These are phyloP conservation scores for Trichosanthes cucumerina DNA, from an alignment of 306 rosid genomes.

Conservation along the genomic window DNA sequence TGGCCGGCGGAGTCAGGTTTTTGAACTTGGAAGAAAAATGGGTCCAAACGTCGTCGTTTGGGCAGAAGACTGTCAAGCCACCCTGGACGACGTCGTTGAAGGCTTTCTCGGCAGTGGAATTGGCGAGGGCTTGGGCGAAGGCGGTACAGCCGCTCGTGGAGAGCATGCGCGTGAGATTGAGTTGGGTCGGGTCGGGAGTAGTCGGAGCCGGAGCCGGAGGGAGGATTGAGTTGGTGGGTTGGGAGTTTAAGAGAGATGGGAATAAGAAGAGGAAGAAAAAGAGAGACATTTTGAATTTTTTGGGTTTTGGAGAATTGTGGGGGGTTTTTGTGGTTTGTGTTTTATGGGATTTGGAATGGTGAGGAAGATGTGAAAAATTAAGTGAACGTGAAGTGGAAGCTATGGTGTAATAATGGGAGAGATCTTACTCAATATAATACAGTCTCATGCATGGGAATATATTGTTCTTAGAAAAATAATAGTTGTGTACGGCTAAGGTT, in stretches of 20 bases:
- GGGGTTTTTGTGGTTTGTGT: neutral
- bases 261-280: constrained; percentile 10
- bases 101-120: constrained; percentile 26
- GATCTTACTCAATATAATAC: neutral
- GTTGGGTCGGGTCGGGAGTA: constrained; percentile 43
- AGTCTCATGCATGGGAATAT: neutral
- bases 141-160: constrained; percentile 63
- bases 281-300: neutral
- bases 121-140: constrained; percentile 48
- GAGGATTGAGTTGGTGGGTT: constrained; percentile 37
- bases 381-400: neutral
- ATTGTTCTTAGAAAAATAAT: no score
- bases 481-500: no score
- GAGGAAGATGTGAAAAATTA: neutral
- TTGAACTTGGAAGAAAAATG: constrained; percentile 53
- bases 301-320: neutral
- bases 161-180: constrained; percentile 51
- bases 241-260: constrained; percentile 23
- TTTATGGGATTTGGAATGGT: neutral
- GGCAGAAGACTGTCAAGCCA: constrained; percentile 72
- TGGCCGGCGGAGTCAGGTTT: constrained; percentile 48
- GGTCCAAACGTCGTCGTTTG: constrained; percentile 51
- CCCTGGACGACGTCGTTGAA: constrained; percentile 39
- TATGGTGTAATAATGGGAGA: neutral
- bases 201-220: constrained; percentile 36